A percentile compares a stretch with the other conserved stretches of the same genome.
These are phyloP conservation scores for Aureobasidium sp. DNA, from an alignment of 2,329 filamentous ascomycete species.

Conservation along the genomic window DNA sequence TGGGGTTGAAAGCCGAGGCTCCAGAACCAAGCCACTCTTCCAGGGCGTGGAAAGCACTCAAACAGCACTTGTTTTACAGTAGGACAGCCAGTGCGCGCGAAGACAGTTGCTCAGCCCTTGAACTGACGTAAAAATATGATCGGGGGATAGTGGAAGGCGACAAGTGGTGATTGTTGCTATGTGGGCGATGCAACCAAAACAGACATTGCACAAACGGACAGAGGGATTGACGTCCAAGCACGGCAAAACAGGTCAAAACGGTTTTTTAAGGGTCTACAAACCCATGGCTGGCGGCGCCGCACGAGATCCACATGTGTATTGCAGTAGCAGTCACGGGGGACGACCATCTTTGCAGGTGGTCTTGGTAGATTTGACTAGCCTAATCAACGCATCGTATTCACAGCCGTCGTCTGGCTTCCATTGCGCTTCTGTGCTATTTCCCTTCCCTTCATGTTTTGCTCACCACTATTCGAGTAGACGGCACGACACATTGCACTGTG, in stretches of 20 bases:
- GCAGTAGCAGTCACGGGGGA: slow-evolving; percentile 3
- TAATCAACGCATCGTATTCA: slow-evolving; percentile 12
- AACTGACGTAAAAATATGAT: not conserved
- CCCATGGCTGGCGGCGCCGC: not conserved
- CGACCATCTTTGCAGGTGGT: not conserved
- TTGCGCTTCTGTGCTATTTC: not conserved
- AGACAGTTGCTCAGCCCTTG: not conserved
- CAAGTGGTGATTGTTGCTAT: slow-evolving; percentile 2
- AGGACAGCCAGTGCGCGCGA: not conserved
- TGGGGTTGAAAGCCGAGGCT: slow-evolving; percentile 7
- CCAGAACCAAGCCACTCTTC: not conserved
- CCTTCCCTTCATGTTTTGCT: not conserved
- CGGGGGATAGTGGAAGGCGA: not conserved
- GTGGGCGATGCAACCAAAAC: not conserved
- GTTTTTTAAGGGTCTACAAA: slow-evolving; percentile 2
- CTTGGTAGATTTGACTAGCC: slow-evolving; percentile 13
- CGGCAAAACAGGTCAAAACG: not conserved
- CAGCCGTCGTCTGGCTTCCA: not conserved
- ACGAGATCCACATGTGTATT: not conserved
- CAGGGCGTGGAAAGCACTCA: not conserved
- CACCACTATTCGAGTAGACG: not conserved
- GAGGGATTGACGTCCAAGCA: not conserved
- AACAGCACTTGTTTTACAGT: not conserved
- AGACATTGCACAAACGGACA: slow-evolving; percentile 9
- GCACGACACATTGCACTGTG: not conserved